Evolutionary conservation across 2,329 filamentous ascomycete species (phyloP).

Genomic region (Aspergillus sergii): DNA sequence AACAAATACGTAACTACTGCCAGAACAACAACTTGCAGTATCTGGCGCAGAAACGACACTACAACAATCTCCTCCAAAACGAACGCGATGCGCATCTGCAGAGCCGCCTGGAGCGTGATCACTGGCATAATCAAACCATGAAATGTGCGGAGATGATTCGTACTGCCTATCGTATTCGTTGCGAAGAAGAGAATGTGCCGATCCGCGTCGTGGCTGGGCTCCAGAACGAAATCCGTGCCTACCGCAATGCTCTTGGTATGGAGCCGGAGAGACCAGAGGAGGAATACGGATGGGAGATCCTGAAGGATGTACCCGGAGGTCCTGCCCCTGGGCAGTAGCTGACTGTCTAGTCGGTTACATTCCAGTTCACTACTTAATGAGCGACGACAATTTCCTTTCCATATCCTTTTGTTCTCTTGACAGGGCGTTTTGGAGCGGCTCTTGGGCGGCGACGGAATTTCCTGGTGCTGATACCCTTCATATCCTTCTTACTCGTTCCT

Average conservation of each 20-base stretch:
- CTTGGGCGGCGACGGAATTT: constrained; percentile 19
- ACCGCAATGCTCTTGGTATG: constrained; percentile 51
- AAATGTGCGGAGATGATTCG: constrained; percentile 53
- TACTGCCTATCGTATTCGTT: constrained; percentile 50
- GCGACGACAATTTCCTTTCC: constrained; percentile 23
- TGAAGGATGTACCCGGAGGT: constrained; percentile 46
- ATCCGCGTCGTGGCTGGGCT: constrained; percentile 48
- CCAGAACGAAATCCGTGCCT: constrained; percentile 53
- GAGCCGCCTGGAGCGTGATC: constrained; percentile 52
- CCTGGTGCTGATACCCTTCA: constrained; percentile 29
- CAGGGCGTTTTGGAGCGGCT: constrained; percentile 27
- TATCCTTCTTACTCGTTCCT: constrained; percentile 12
- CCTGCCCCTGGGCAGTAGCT: constrained; percentile 13
- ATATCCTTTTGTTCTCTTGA: constrained; percentile 14
- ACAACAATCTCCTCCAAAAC: constrained; percentile 53
- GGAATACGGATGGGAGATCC: constrained; percentile 52
- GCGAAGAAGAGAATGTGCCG: constrained; percentile 50
- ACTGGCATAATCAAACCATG: constrained; percentile 53
- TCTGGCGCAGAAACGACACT: constrained; percentile 50
- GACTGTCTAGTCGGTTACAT: neutral
- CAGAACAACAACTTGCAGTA: constrained; percentile 53
- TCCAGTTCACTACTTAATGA: constrained; percentile 14
- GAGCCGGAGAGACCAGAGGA: constrained; percentile 52
- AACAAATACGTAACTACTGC: constrained; percentile 54
- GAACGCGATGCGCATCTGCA: constrained; percentile 53